Evolutionary conservation across 495 filamentous ascomycete genomes (phyloP), one percentile per base, ranked within the genome.

Genomic region (Aspergillus hancockii): DNA sequence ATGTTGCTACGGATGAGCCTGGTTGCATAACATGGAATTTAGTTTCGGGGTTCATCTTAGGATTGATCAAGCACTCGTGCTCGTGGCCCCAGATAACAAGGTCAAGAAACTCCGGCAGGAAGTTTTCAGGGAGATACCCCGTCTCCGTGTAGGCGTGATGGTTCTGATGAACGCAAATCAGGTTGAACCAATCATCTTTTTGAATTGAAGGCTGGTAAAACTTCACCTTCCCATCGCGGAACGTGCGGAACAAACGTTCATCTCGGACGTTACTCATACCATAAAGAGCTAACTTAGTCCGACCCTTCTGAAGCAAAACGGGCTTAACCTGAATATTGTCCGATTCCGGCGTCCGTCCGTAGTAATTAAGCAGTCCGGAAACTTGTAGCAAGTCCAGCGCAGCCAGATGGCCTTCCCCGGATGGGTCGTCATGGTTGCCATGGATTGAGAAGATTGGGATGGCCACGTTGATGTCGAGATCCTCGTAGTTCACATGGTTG

Each of bases 391-490:
- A 70, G 72, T 99, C 94, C 14, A 99, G 80, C 14, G 92, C 90
- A 58, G 93, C 92, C 52, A 88, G 84, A 71, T 93, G 89, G 23
- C 92, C 95, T 61, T 96, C 92, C 8, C 95, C 94, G 45, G 91
- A 91, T 0, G 94, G 94, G 71, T 99, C 94, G 67, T 99, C 94
- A 75, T 99, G 94, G 69, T 99, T 99, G 30, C 94, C 94, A 66
- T 99, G 94, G 51, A 99, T 99, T 1, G 92, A 96, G 68, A 99
- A 99, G 34, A 99, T 91, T 0, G 94, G 94, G 47, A 97, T 97
- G 13, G 92, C 92, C 60, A 99, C 87, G 64, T 99, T 99, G 67
- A 99, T 97, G 68, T 99, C 92, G 22, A 92, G 85, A 64, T 99
- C 94, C 68, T 97, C 90, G 67, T 98, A 99, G 71, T 99, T 99